phyloP scores from a whole-genome alignment of 2,329 filamentous ascomycete species.

The Aureobasidium sp. region DNA sequence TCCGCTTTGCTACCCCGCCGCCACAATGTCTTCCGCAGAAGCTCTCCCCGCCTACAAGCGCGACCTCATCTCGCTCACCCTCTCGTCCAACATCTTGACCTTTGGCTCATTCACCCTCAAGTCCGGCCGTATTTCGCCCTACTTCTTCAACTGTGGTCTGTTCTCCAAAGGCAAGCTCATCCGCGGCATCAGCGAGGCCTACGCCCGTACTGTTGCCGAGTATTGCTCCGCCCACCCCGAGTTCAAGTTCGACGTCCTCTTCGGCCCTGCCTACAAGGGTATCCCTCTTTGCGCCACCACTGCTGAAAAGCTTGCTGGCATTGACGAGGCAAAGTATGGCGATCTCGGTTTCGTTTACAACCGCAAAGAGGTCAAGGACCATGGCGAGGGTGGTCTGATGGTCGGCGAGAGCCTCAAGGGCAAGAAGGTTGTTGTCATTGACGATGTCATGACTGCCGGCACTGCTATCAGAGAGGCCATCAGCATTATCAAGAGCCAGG shows the following conservation, averaged over 20 bases:
- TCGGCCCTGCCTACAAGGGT: conserved; percentile 94
- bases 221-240: conserved; percentile 45
- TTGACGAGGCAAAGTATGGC: conserved; percentile 58
- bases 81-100: conserved; percentile 61
- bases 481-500: conserved; percentile 75
- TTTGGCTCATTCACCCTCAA: conserved; percentile 86
- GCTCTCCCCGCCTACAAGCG: conserved; percentile 52
- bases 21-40: conserved; percentile 13
- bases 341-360: conserved; percentile 80
- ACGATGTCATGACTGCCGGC: conserved; percentile 94
- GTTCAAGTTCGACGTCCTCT: conserved; percentile 73
- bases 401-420: conserved; percentile 80
- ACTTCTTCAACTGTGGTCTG: conserved; percentile 95
- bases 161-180: conserved; percentile 78
- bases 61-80: conserved; percentile 60
- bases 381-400: conserved; percentile 89
- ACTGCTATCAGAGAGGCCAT: conserved; percentile 92
- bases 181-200: conserved; percentile 69
- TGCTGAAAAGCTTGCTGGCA: conserved; percentile 62
- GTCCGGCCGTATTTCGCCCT: conserved; percentile 81
- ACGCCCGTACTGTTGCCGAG: conserved; percentile 52
- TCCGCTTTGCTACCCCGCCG: conserved; percentile 8
- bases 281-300: conserved; percentile 78
- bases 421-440: conserved; percentile 80
- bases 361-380: conserved; percentile 91